Conservation (phyloP, 352 stramenopile species). For the Thalassiosira exigua region DNA sequence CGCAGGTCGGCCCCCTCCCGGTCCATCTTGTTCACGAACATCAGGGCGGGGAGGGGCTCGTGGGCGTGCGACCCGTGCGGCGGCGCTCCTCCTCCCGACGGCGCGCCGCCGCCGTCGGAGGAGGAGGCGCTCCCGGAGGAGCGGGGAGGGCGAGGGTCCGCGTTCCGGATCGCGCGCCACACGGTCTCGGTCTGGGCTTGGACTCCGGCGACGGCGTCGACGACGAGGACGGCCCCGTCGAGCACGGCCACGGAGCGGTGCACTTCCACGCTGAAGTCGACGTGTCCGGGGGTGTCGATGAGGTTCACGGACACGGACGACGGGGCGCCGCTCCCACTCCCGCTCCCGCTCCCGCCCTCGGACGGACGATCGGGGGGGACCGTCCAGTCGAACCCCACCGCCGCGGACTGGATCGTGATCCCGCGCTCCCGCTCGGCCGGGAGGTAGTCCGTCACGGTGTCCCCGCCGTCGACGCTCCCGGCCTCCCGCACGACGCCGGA, state of each 20-base stretch:
- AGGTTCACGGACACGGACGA: constrained; percentile 89
- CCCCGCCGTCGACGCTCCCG: constrained; percentile 87
- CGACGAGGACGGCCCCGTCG: constrained; percentile 95
- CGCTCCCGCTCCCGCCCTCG: neutral
- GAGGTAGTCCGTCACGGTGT: constrained; percentile 89
- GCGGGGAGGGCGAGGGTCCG: constrained; percentile 28
- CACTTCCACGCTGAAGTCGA: constrained; percentile 98
- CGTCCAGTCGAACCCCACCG: constrained; percentile 93
- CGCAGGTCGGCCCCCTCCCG: constrained; percentile 79
- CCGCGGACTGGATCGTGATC: constrained; percentile 94
- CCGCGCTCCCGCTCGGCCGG: constrained; percentile 94
- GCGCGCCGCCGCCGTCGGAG: neutral
- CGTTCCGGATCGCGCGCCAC: constrained; percentile 75
- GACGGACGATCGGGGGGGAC: constrained; percentile 13
- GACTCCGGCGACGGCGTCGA: constrained; percentile 96
- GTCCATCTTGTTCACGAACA: constrained; percentile 87
- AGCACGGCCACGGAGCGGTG: constrained; percentile 95
- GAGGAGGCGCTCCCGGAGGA: constrained; percentile 58
- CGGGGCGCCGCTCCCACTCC: neutral
- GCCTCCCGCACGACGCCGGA: constrained; percentile 64
- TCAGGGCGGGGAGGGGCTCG: constrained; percentile 77
- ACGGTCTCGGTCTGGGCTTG: constrained; percentile 89
- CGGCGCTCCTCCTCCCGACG: neutral
- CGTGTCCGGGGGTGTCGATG: constrained; percentile 96
- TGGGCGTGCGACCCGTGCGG: constrained; percentile 68